These are phyloP conservation scores for Antonospora locustae DNA, from an alignment of 371 early-diverging fungal species.

Conservation along the genomic window DNA sequence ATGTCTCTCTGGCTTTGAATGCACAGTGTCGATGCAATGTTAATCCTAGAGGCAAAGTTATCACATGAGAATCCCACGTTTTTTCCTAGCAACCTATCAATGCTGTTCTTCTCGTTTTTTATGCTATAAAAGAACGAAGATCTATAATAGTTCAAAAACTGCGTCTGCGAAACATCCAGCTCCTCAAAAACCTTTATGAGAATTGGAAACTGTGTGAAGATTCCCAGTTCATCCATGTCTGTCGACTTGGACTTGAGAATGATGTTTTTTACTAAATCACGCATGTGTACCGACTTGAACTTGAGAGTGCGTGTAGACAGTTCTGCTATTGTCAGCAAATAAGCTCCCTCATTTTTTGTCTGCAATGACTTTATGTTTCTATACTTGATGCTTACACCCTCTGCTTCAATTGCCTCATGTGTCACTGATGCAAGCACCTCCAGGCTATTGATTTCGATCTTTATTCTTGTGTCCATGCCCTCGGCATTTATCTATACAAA, in stretches of 20 bases:
- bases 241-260: constrained; percentile 10
- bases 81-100: constrained; percentile 19
- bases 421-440: too few relatives aligned
- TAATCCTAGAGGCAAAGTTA: constrained; percentile 21
- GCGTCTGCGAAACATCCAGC: constrained; percentile 22
- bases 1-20: too few relatives aligned
- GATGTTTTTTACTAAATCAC: constrained; percentile 17
- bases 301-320: neutral
- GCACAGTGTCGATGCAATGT: too few relatives aligned
- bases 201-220: neutral
- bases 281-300: constrained; percentile 1
- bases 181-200: constrained; percentile 18
- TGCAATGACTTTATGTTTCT: constrained; percentile 10
- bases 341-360: constrained; percentile 8
- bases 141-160: constrained; percentile 25
- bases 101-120: constrained; percentile 16
- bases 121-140: constrained; percentile 27
- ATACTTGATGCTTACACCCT: neutral
- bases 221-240: constrained; percentile 2
- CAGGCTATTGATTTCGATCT: too few relatives aligned
- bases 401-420: neutral
- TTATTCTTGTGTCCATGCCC: too few relatives aligned
- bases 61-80: constrained; percentile 8
- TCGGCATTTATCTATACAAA: too few relatives aligned
- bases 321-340: constrained; percentile 8